These are phyloP conservation scores for Aspergillus tubingensis DNA, from an alignment of 2,329 filamentous ascomycete species.

Conservation along the genomic window DNA sequence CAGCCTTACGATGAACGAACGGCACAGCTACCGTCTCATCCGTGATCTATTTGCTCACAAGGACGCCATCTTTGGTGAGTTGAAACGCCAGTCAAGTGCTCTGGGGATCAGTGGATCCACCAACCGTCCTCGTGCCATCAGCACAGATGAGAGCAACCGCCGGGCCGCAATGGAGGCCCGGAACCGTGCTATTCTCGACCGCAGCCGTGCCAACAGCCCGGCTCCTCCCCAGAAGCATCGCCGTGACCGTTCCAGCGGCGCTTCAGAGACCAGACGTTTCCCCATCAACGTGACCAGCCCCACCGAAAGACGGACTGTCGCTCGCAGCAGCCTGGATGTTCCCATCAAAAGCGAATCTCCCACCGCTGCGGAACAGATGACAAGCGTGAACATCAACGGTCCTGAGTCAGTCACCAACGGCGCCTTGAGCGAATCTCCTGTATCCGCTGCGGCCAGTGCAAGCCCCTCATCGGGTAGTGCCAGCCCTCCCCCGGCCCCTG, in stretches of 20 bases:
- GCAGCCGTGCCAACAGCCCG: constrained; percentile 75
- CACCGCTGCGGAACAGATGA: constrained; percentile 38
- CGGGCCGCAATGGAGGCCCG: constrained; percentile 93
- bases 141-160: constrained; percentile 92
- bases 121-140: constrained; percentile 77
- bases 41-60: constrained; percentile 93
- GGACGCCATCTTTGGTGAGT: constrained; percentile 89
- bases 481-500: constrained; percentile 33
- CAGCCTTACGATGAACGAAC: constrained; percentile 92
- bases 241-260: constrained; percentile 73
- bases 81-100: constrained; percentile 69
- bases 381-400: constrained; percentile 27
- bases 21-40: constrained; percentile 84
- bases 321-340: constrained; percentile 76
- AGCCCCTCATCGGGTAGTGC: constrained; percentile 30
- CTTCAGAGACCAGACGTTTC: constrained; percentile 77
- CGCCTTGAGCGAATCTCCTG: constrained; percentile 34
- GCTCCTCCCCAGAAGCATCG: constrained; percentile 59
- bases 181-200: constrained; percentile 72
- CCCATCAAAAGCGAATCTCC: constrained; percentile 60
- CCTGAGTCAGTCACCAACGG: constrained; percentile 47
- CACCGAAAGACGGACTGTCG: constrained; percentile 51
- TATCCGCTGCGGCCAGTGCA: constrained; percentile 22
- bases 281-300: constrained; percentile 72
- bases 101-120: constrained; percentile 53